These are phyloP conservation scores for Viola pubescens DNA, from an alignment of 441 rosid species.

Conservation along the genomic window DNA sequence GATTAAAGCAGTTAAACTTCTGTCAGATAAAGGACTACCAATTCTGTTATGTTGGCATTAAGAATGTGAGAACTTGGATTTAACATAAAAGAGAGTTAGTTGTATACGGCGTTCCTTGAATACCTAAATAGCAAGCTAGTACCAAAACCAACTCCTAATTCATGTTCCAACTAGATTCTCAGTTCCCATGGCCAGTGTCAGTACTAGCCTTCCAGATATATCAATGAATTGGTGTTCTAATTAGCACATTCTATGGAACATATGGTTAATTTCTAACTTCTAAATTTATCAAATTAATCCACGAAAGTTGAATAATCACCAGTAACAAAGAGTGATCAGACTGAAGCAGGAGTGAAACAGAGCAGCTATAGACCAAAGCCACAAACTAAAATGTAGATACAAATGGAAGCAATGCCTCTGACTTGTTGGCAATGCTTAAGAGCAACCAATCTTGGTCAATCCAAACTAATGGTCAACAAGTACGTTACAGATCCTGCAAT, in stretches of 20 bases:
- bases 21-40: conserved; percentile 2
- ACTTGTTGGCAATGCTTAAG: neutral
- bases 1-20: conserved; percentile 17
- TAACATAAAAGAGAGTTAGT: no score
- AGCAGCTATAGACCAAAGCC: no score
- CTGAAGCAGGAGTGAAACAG: no score
- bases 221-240: no score
- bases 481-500: neutral
- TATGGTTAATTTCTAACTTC: neutral
- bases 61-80: neutral
- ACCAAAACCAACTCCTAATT: no score
- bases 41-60: neutral
- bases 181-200: no score
- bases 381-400: neutral
- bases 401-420: no score
- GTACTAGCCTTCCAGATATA: no score
- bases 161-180: no score
- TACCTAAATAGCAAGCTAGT: no score
- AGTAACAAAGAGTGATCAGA: no score
- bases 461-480: neutral
- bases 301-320: neutral
- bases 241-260: neutral
- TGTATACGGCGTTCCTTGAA: no score
- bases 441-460: neutral
- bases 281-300: neutral